Base-by-base conservation (phyloP, 257 asterid species). In the Hygrophila difformis region DNA sequence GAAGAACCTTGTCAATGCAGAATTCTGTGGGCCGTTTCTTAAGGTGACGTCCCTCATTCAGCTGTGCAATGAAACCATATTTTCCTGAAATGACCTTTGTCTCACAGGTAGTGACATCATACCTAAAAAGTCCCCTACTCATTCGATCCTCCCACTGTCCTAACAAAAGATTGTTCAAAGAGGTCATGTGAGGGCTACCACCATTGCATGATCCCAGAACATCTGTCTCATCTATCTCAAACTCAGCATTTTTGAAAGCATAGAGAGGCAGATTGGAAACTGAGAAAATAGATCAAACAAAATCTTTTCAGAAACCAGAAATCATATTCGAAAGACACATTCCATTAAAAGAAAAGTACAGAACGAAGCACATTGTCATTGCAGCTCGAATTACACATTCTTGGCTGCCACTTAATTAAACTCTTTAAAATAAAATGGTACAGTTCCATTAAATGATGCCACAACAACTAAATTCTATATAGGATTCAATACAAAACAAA, bases 31-130 rank as follows among this genome's bases (percentile, higher is more conserved):
- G 85, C 17, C 94, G 74, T 53, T 84, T 84, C 72, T 77, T 84
- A 14, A 74, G 84, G 68, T 84, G 88, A 6, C 86, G 81, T 1
- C 93, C 94, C 66, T 84, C 88, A n/a, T 84, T 84, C 55, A 84
- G 77, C 62, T 84, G 94, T 38, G 93, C 86, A 6, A 84, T 61
- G 59, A 79, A 84, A 29, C 93, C 85, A 49, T 57, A 61, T 39
- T 51, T 74, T 18, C 94, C 93, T 0, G 76, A 69, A 61, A 77
- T 61, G 61, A 80, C 43, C 69, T 75, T 84, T 0, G 93, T 70
- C 65, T 77, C 81, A 46, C 94, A 84, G 31, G 72, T 14, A 12
- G 88, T 84, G 57, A 80, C 88, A 40, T 80, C 94, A 29, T 84
- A 84, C 51, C 93, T 66, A 59, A 80, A 84, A 7, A 77, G 66